Conservation (phyloP, 345 rosid genomes). For the Nasturtium officinale region DNA sequence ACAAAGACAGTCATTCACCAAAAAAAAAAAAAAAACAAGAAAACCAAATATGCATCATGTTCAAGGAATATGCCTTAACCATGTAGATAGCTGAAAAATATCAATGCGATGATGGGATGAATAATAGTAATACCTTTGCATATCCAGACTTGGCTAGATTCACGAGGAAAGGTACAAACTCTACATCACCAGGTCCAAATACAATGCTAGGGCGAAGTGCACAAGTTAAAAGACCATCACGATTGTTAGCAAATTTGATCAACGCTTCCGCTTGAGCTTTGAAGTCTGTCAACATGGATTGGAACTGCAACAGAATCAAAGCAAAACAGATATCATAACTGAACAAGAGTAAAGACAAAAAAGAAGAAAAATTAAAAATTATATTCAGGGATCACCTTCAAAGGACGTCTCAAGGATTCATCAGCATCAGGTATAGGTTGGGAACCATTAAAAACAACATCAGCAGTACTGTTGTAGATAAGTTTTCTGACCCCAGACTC, state of each 20-base stretch:
- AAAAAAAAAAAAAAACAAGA: neutral
- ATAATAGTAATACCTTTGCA: slow-evolving; percentile 64
- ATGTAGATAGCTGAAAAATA: neutral
- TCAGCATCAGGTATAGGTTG: slow-evolving; percentile 62
- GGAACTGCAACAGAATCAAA: slow-evolving; percentile 55
- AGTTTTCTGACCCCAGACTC: slow-evolving; percentile 80
- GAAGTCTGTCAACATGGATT: slow-evolving; percentile 68
- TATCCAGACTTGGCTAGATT: slow-evolving; percentile 76
- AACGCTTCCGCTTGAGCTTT: slow-evolving; percentile 92
- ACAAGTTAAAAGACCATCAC: slow-evolving; percentile 85
- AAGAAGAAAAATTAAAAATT: neutral
- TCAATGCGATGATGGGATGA: neutral
- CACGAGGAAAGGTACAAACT: slow-evolving; percentile 59
- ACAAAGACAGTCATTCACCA: slow-evolving; percentile 7
- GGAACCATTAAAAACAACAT: slow-evolving; percentile 83
- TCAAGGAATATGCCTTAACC: slow-evolving; percentile 6
- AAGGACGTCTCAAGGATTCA: slow-evolving; percentile 63
- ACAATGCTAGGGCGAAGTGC: slow-evolving; percentile 87
- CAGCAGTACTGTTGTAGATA: slow-evolving; percentile 81
- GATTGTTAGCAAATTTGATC: slow-evolving; percentile 69
- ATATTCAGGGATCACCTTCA: slow-evolving; percentile 54
- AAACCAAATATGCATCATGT: neutral
- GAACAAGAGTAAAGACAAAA: neutral
- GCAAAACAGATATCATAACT: slow-evolving; percentile 31
- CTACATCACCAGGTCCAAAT: slow-evolving; percentile 85